Evolutionary conservation across 345 rosid genomes (phyloP).

Genomic region (Ailanthus altissimus): DNA sequence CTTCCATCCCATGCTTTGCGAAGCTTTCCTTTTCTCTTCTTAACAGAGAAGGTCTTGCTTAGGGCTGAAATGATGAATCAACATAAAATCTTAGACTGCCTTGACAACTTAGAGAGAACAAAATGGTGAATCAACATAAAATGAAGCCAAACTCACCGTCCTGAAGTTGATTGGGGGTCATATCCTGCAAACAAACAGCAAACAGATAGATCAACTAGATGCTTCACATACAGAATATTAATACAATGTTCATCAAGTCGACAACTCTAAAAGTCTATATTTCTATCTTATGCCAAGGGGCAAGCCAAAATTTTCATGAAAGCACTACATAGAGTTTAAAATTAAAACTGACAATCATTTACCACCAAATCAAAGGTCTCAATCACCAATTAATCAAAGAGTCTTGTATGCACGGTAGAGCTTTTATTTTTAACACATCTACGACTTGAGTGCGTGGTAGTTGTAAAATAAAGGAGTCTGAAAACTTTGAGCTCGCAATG

Average conservation of each 20-base stretch:
- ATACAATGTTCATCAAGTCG: background rate
- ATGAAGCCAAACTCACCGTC: conserved; percentile 56
- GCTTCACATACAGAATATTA: background rate
- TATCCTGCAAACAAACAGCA: conserved; percentile 50
- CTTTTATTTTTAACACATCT: background rate
- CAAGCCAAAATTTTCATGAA: background rate
- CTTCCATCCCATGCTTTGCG: conserved; percentile 99
- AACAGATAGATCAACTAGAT: background rate
- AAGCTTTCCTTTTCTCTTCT: conserved; percentile 86
- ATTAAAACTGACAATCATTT: background rate
- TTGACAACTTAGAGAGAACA: background rate
- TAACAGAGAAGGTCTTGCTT: conserved; percentile 80
- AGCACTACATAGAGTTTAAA: background rate
- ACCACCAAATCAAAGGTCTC: background rate
- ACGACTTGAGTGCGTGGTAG: too few species aligned
- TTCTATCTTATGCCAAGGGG: background rate
- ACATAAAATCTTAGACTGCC: conserved; percentile 16
- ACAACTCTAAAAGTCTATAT: background rate
- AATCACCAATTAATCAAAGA: background rate
- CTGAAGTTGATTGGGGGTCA: conserved; percentile 92
- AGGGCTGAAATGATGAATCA: conserved; percentile 53
- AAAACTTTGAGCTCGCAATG: too few species aligned
- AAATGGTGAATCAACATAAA: background rate
- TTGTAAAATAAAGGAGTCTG: background rate
- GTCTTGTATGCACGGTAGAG: background rate